Base-by-base conservation (phyloP, 2,329 filamentous ascomycete species). In the Teratosphaeria viscida region DNA sequence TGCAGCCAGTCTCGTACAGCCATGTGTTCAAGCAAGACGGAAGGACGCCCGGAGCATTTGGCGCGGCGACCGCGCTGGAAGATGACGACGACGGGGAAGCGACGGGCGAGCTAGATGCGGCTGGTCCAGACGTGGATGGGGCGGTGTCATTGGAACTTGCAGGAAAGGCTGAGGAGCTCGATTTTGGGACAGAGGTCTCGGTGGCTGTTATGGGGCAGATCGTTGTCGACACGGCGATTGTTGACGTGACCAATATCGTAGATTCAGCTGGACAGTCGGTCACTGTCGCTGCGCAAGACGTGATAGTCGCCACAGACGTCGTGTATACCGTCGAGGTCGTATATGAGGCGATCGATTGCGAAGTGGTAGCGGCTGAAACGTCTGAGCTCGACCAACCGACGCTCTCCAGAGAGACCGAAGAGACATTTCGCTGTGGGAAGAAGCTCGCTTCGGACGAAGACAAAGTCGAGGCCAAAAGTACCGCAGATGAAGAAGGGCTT, bases 21-120 rank as follows among this genome's bases (percentile, higher is more conserved):
- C 90, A 96, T 69, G 91, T 95, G 83, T 92, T 94, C 77, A 97
- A 79, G 80, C 92, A 97, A 71, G 85, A 85, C 64, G 92, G 92
- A 56, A 96, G 86, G 55, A 92, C 82, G 29, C 79, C 76, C 60
- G 91, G 90, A 76, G 85, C 84, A 60, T 68, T 56, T 47, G 69
- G 70, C 26, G 63, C 60, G 10, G 68, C 67, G 43, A 59, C 57
- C 0, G 57, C 52, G 57, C 34, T 55, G 1, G 43, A 29, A 23
- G 60, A 55, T 16, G 54, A 32, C 8, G 39, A 2, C 14, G 47
- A 53, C 55, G 29, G 35, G 32, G 59, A 37, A 43, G 57, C 27
- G 2, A 32, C 52, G 23, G 47, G 12, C 11, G 60, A 43, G 2
- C 53, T 52, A 26, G 23, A 14, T 10, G 57, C 56, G 37, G 59